Evolutionary conservation across 2,329 filamentous ascomycete species (phyloP).

Genomic region (Alternaria ventricosa): DNA sequence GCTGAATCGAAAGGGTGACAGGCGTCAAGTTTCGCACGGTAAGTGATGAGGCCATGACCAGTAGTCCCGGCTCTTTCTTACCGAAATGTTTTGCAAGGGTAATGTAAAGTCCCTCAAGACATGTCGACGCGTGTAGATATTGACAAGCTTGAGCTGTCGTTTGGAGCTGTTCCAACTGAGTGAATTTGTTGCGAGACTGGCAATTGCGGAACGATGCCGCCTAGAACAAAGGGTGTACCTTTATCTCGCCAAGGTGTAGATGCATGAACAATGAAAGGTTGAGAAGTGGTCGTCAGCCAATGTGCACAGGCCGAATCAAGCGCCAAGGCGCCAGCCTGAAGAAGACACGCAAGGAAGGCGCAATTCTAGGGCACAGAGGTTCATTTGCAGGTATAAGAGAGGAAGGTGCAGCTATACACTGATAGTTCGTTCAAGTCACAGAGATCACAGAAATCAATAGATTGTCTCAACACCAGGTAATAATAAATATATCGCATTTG

Average conservation of each 20-base stretch:
- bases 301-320: constrained; percentile 4
- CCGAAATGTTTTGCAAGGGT: not conserved
- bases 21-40: constrained; percentile 84
- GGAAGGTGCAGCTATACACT: not conserved
- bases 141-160: not conserved
- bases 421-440: not conserved
- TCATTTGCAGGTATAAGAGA: not conserved
- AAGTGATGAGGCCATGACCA: constrained; percentile 54
- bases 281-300: constrained; percentile 5
- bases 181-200: not conserved
- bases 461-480: not conserved
- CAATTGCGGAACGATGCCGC: not conserved
- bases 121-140: not conserved
- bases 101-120: not conserved
- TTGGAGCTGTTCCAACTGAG: not conserved
- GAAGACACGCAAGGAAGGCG: constrained; percentile 9
- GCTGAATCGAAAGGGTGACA: constrained; percentile 73
- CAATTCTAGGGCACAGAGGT: not conserved
- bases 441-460: not conserved
- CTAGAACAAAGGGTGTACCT: not conserved
- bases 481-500: not conserved
- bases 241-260: not conserved
- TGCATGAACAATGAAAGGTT: not conserved
- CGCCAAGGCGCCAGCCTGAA: constrained; percentile 13
- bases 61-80: not conserved